phyloP scores from a whole-genome alignment of 176 grass and related monocot species.

The Oryza rufipogon region DNA sequence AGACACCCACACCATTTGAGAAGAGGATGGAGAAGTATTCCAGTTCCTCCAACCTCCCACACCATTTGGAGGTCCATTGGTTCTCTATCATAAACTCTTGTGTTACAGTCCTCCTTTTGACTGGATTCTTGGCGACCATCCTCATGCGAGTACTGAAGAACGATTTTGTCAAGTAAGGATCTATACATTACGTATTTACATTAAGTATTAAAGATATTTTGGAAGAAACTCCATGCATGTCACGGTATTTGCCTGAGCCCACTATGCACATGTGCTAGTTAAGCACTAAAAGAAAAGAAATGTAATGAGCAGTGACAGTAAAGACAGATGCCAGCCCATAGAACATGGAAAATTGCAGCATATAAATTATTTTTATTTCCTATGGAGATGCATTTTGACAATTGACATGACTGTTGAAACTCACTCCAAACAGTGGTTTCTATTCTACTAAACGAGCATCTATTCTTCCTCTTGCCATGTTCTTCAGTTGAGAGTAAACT shows the following conservation, averaged over 20 bases:
- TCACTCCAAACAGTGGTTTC: neutral
- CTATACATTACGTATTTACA: neutral
- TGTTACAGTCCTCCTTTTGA: constrained; percentile 85
- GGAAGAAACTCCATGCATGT: neutral
- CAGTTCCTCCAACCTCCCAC: constrained; percentile 71
- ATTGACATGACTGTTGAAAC: neutral
- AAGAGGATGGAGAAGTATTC: constrained; percentile 99
- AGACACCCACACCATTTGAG: constrained; percentile 72
- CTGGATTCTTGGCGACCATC: constrained; percentile 93
- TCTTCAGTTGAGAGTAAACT: neutral
- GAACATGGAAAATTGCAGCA: neutral
- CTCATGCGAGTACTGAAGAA: constrained; percentile 98
- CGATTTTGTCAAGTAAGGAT: constrained; percentile 90
- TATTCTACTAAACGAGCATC: neutral
- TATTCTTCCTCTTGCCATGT: neutral
- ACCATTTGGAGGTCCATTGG: constrained; percentile 96
- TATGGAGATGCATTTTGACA: neutral
- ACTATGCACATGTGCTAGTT: neutral
- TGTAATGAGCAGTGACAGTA: neutral
- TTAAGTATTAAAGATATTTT: neutral
- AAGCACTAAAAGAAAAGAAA: neutral
- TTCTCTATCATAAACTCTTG: constrained; percentile 99
- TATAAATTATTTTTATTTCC: neutral
- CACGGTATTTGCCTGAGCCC: neutral
- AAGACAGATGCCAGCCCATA: neutral